Evolutionary conservation across 805 yeast genomes (phyloP).

Genomic region (Yamadazyma laniorum): DNA sequence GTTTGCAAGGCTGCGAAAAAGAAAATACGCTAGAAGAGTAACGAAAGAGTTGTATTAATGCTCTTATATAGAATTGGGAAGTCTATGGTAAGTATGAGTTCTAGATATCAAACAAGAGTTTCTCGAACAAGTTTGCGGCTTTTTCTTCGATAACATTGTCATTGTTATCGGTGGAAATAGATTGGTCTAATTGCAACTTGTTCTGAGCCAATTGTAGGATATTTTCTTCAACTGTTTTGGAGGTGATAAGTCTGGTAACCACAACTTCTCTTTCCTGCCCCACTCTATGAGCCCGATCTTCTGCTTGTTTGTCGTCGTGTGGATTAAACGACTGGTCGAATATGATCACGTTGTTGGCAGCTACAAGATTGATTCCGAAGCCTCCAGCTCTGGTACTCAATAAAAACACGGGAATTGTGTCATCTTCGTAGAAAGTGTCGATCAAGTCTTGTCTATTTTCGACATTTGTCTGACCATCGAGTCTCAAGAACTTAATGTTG

Average conservation of each 20-base stretch:
- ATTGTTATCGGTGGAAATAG: slow-evolving; percentile 44
- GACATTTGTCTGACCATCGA: slow-evolving; percentile 94
- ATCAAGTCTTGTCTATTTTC: slow-evolving; percentile 90
- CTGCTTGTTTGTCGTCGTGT: slow-evolving; percentile 98
- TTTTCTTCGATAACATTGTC: slow-evolving; percentile 50
- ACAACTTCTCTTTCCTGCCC: slow-evolving; percentile 86
- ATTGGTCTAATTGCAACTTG: slow-evolving; percentile 79
- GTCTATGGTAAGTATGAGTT: too few species aligned
- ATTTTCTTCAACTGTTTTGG: slow-evolving; percentile 83
- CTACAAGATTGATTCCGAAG: slow-evolving; percentile 93
- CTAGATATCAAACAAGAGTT: slow-evolving; percentile 36
- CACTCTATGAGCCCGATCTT: slow-evolving; percentile 96
- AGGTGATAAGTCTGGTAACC: slow-evolving; percentile 72
- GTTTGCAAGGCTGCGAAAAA: neutral
- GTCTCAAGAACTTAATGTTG: slow-evolving; percentile 69
- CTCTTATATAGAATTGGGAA: too few species aligned
- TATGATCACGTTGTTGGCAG: slow-evolving; percentile 89
- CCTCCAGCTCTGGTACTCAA: slow-evolving; percentile 98
- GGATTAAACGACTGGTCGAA: slow-evolving; percentile 96
- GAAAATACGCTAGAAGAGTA: slow-evolving; percentile 1
- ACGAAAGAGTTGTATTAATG: too few species aligned
- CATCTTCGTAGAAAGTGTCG: slow-evolving; percentile 83
- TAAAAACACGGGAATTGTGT: slow-evolving; percentile 77
- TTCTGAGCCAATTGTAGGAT: slow-evolving; percentile 83
- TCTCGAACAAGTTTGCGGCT: slow-evolving; percentile 52